phyloP scores from a whole-genome alignment of 371 early-diverging fungal species.

The Apophysomyces elegans region DNA sequence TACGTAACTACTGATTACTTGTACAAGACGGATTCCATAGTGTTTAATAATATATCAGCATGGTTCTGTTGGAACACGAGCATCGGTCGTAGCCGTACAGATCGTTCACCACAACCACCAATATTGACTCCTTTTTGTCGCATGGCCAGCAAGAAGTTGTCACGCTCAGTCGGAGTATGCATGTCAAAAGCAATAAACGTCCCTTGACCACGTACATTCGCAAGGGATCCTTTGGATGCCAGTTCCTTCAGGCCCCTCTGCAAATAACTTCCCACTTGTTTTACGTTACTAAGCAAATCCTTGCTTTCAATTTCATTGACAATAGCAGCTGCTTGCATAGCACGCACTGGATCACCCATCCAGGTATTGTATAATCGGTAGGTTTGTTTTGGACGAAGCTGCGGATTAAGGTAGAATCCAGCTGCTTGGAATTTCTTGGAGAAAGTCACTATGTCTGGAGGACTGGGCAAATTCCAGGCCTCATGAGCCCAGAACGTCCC shows the following conservation, averaged over 20 bases:
- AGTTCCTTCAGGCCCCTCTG: slow-evolving; percentile 51
- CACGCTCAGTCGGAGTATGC: slow-evolving; percentile 49
- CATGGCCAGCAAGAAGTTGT: slow-evolving; percentile 60
- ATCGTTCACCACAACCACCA: slow-evolving; percentile 70
- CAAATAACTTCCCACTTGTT: slow-evolving; percentile 61
- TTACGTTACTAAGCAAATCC: slow-evolving; percentile 57
- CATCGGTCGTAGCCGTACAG: slow-evolving; percentile 77
- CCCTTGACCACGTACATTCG: slow-evolving; percentile 68
- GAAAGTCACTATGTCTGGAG: slow-evolving; percentile 81
- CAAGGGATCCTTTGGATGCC: slow-evolving; percentile 25
- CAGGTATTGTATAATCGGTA: slow-evolving; percentile 79
- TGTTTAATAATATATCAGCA: slow-evolving; percentile 70
- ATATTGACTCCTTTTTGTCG: slow-evolving; percentile 70
- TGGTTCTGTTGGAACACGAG: slow-evolving; percentile 72
- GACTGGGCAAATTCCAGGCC: slow-evolving; percentile 65
- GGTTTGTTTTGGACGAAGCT: slow-evolving; percentile 63
- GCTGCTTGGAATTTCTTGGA: slow-evolving; percentile 82
- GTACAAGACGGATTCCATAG: slow-evolving; percentile 46
- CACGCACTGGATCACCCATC: slow-evolving; percentile 76
- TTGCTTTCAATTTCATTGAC: slow-evolving; percentile 61
- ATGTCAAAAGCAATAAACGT: slow-evolving; percentile 77
- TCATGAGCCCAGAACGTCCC: slow-evolving; percentile 85
- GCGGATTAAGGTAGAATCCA: slow-evolving; percentile 66
- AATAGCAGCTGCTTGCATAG: slow-evolving; percentile 70
- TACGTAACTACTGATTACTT: neutral